Evolutionary conservation across 495 filamentous ascomycete genomes (phyloP).

Genomic region (Penicillium fimorum): DNA sequence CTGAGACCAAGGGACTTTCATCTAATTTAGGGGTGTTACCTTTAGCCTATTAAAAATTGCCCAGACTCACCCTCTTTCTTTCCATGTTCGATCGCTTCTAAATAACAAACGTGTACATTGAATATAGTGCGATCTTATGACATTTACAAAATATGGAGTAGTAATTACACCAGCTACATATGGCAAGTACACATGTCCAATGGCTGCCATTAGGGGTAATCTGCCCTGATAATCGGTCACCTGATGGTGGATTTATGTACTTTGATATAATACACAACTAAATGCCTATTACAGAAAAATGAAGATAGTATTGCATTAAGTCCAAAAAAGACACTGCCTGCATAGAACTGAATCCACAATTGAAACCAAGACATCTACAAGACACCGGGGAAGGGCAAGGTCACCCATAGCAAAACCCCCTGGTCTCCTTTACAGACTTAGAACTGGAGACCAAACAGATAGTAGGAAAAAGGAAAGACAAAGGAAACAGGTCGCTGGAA

Average conservation of each 20-base stretch:
- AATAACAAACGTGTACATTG: too few species aligned
- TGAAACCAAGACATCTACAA: slow-evolving; percentile 24
- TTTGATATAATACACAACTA: not conserved
- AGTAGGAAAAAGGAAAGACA: slow-evolving; percentile 14
- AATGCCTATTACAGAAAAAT: not conserved
- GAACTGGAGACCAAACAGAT: slow-evolving; percentile 16
- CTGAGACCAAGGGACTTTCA: too few species aligned
- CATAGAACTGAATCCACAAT: not conserved
- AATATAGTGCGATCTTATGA: too few species aligned
- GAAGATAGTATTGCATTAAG: not conserved
- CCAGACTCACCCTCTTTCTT: too few species aligned
- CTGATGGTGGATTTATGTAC: not conserved
- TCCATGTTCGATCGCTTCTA: too few species aligned
- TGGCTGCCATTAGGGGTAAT: not conserved
- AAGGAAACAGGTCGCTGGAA: slow-evolving; percentile 26
- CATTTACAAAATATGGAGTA: too few species aligned
- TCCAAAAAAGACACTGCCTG: not conserved
- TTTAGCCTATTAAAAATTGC: too few species aligned
- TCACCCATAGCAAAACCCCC: slow-evolving; percentile 12
- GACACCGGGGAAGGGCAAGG: slow-evolving; percentile 8
- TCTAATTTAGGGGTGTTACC: too few species aligned
- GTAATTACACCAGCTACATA: not conserved
- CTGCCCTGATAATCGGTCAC: not conserved
- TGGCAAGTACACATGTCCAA: not conserved
- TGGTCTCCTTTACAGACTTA: slow-evolving; percentile 22